Evolutionary conservation across 768 basidiomycete species (phyloP).

Genomic region (Mycena alexandri): DNA sequence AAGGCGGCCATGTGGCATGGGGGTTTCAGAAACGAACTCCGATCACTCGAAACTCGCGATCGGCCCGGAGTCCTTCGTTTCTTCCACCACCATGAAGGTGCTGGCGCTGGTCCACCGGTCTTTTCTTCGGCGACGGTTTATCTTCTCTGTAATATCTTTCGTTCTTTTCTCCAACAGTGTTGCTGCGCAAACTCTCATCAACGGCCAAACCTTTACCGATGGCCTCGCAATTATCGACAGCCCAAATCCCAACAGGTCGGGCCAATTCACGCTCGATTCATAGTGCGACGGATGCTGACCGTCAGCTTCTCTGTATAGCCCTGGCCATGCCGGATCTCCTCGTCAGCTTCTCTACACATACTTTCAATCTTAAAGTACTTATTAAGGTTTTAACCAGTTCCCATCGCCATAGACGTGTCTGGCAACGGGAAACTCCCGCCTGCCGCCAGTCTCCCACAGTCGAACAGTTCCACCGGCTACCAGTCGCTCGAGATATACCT

Average conservation of each 20-base stretch:
- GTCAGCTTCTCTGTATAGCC: constrained; percentile 38
- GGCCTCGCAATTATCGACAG: constrained; percentile 54
- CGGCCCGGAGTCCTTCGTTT: not conserved
- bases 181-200: constrained; percentile 42
- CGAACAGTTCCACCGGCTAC: constrained; percentile 46
- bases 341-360: constrained; percentile 42
- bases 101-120: constrained; percentile 38
- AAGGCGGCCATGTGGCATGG: constrained; percentile 15
- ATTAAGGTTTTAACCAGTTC: constrained; percentile 19
- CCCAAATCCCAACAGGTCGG: constrained; percentile 49
- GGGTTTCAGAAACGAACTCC: constrained; percentile 19
- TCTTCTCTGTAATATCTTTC: constrained; percentile 16
- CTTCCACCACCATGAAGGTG: constrained; percentile 20
- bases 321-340: constrained; percentile 42
- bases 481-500: constrained; percentile 52
- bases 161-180: constrained; percentile 26
- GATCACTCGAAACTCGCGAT: not conserved
- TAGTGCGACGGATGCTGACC: not conserved
- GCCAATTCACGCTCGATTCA: constrained; percentile 10
- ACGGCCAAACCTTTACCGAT: constrained; percentile 50
- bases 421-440: constrained; percentile 53
- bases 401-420: constrained; percentile 44
- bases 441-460: constrained; percentile 45
- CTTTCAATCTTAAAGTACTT: constrained; percentile 40
- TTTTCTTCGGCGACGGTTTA: constrained; percentile 21